Evolutionary conservation across 2,329 filamentous ascomycete species (phyloP), one percentile per base, ranked within the genome.

Genomic region (Neofusicoccum parvum): DNA sequence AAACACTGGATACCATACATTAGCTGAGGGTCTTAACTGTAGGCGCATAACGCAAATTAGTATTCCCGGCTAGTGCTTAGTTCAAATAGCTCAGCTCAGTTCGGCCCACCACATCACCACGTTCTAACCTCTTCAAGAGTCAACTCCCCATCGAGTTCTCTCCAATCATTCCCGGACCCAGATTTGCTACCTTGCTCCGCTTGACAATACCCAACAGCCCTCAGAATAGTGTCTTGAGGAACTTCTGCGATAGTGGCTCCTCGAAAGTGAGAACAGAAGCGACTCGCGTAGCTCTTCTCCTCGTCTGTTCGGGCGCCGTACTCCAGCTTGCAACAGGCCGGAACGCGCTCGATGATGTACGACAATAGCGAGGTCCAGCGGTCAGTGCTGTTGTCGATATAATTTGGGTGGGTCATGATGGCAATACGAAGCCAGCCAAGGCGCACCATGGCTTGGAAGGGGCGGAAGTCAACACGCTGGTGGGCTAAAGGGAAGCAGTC

Each of bases 261-360:
- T 15, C 36, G 34, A 23, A 11, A 20, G 37, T n/a, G 23, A 37
- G 27, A 32, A 32, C 49, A 54, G 48, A n/a, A 64, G 5, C 20
- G 48, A 1, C 27, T 27, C 7, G 48, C 17, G 23, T 41, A 64
- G 2, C 1, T 10, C 60, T 45, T 53, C 48, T 63, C 60, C 0
- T 2, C 36, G 7, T 20, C 36, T 3, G 34, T 17, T 6, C 2
- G 9, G 41, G 37, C 15, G 36, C 46, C 64, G 6, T 43, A 65
- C 37, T 45, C 36, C 1, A 65, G 34, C 20, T 9, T n/a, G 54
- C 64, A 65, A 5, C 7, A 2, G 2, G 23, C 6, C 11, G 64
- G 64, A 10, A 65, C 39, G 46, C 64, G 64, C 48, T 65, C 64
- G 36, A 65, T 43, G 12, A 65, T 27, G 37, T 32, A 20, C 10